Evolutionary conservation across 73 alveolate genomes (phyloP).

Genomic region (Paramecium sonneborni): DNA sequence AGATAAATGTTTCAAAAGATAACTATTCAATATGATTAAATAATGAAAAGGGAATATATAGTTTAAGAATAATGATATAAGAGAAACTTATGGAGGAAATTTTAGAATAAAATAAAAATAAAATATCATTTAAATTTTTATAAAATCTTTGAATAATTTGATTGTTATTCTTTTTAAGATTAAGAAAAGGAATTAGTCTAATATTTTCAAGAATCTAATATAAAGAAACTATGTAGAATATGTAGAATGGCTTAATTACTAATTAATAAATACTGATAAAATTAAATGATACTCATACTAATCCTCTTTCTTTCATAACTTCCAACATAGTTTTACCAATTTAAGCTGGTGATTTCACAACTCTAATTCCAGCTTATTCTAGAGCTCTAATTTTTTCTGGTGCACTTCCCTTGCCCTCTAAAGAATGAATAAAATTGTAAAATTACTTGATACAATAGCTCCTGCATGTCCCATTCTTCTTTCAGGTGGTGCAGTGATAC

Average conservation of each 20-base stretch:
- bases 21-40: no score
- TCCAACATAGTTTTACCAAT: conserved; percentile 70
- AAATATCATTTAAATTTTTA: no score
- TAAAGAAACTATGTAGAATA: no score
- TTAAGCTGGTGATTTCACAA: conserved; percentile 39
- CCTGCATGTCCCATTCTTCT: conserved; percentile 99
- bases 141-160: no score
- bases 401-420: conserved; percentile 92
- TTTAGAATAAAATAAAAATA: no score
- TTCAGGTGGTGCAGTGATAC: conserved; percentile 90
- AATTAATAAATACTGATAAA: not conserved
- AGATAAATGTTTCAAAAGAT: no score
- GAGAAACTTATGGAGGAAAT: no score
- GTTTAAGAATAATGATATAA: no score
- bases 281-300: conserved; percentile 28
- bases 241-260: not conserved
- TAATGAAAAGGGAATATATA: no score
- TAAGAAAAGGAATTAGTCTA: no score
- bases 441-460: conserved; percentile 94
- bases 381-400: conserved; percentile 82
- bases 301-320: conserved; percentile 68
- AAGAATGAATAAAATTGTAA: conserved; percentile 58
- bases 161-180: no score
- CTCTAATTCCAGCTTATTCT: conserved; percentile 63
- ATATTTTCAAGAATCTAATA: no score